Evolutionary conservation across 805 yeast genomes (phyloP).

Genomic region (Lipomyces japonicus): DNA sequence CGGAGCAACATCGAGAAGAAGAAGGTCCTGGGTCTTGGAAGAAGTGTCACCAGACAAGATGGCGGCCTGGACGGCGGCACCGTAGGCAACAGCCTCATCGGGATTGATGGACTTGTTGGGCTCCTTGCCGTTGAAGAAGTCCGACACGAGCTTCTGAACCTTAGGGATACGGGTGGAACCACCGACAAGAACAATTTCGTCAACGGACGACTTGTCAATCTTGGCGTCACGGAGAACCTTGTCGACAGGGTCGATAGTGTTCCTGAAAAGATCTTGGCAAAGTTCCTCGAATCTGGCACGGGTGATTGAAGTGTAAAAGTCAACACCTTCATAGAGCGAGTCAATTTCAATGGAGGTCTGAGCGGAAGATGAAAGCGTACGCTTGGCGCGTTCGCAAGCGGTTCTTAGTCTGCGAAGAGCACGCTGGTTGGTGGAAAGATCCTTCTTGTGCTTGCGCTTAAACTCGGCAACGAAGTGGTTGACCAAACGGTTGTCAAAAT

Average conservation of each 20-base stretch:
- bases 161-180: slow-evolving; percentile 98
- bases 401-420: slow-evolving; percentile 98
- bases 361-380: slow-evolving; percentile 93
- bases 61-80: slow-evolving; percentile 99
- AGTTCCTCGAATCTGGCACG: slow-evolving; percentile 98
- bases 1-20: slow-evolving; percentile 96
- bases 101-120: slow-evolving; percentile 96
- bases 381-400: slow-evolving; percentile 99
- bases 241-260: slow-evolving; percentile 92
- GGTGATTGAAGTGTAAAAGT: slow-evolving; percentile 92
- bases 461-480: slow-evolving; percentile 90
- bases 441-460: slow-evolving; percentile 98
- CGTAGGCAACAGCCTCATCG: slow-evolving; percentile 98
- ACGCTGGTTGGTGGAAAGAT: slow-evolving; percentile 87
- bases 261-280: slow-evolving; percentile 90
- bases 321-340: slow-evolving; percentile 90
- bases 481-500: slow-evolving; percentile 94
- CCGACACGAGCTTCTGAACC: slow-evolving; percentile 91
- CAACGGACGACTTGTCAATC: slow-evolving; percentile 81
- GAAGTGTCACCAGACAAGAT: slow-evolving; percentile 94
- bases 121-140: slow-evolving; percentile 96
- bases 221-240: slow-evolving; percentile 88
- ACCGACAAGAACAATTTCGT: slow-evolving; percentile 94
- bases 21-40: slow-evolving; percentile 90
- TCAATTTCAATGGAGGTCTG: slow-evolving; percentile 95